Percentiles rank a stretch among this genome's conserved stretches.
These are phyloP conservation scores for Aspergillus niger DNA, from an alignment of 2,329 filamentous ascomycete species.

Conservation along the genomic window DNA sequence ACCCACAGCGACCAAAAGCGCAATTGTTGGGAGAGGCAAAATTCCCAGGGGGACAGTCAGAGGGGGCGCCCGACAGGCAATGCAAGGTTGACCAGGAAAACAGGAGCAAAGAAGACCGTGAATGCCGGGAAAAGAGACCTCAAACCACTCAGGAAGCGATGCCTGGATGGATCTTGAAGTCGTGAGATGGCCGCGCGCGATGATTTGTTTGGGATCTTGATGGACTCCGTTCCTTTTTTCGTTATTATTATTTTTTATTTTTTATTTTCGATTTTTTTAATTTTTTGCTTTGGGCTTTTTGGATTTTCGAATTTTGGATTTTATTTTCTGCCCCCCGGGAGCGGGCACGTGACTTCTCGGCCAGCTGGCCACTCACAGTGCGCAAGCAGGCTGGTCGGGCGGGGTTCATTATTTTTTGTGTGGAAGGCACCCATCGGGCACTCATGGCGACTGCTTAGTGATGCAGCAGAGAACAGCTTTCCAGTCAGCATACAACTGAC, in stretches of 20 bases:
- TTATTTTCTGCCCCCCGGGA: constrained; percentile 18
- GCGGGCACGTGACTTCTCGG: constrained; percentile 21
- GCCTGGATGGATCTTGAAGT: constrained; percentile 11
- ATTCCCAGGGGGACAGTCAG: constrained; percentile 5
- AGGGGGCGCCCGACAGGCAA: constrained; percentile 18
- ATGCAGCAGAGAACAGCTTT: too few relatives aligned
- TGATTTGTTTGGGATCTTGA: constrained; percentile 22
- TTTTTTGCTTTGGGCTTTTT: constrained; percentile 22
- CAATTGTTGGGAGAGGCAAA: constrained; percentile 8
- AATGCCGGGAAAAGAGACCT: constrained; percentile 2
- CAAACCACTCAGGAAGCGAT: constrained; percentile 1
- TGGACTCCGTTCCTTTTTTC: constrained; percentile 24
- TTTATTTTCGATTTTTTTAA: constrained; percentile 21
- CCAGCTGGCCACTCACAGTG: constrained; percentile 18
- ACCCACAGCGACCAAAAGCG: constrained; percentile 10
- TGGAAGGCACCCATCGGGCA: constrained; percentile 10
- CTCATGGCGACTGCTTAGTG: constrained; percentile 11
- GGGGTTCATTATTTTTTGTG: neutral
- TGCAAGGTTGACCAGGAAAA: constrained; percentile 9
- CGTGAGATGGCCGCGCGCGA: constrained; percentile 18
- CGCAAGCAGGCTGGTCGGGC: neutral
- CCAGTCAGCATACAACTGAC: too few relatives aligned
- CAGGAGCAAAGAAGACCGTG: neutral
- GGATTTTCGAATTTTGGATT: constrained; percentile 18
- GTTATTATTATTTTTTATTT: constrained; percentile 20